Evolutionary conservation across 83 land plant genomes (phyloP).

Genomic region (Diphasiastrum complanatum): DNA sequence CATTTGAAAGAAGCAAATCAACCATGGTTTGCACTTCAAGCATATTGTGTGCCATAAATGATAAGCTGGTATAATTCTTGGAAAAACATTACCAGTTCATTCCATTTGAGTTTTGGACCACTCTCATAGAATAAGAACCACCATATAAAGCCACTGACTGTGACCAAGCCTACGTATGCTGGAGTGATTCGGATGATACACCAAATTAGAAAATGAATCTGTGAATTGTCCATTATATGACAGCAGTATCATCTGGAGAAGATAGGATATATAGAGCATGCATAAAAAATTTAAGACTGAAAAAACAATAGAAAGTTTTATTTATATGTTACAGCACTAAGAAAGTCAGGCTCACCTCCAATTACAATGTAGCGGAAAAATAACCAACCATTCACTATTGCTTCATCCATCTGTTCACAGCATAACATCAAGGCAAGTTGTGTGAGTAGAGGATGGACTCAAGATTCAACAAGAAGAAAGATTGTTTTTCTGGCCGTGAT

Average conservation of each 20-base stretch:
- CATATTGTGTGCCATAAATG: no score
- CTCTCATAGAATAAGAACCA: conserved; percentile 84
- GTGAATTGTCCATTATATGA: no score
- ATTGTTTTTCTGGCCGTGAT: no score
- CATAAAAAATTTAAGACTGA: not conserved
- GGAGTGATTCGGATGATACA: no score
- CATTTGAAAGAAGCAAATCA: not conserved
- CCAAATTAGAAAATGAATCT: no score
- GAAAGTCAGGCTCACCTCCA: conserved; percentile 52
- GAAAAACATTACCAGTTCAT: conserved; percentile 91
- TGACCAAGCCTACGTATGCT: conserved; percentile 99
- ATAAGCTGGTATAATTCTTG: no score
- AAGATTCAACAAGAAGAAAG: no score
- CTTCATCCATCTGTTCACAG: conserved; percentile 69
- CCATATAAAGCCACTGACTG: conserved; percentile 94
- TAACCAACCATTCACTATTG: conserved; percentile 98
- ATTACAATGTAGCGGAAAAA: conserved; percentile 94
- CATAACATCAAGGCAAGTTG: conserved; percentile 7
- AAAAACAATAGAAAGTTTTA: not conserved
- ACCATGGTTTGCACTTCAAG: not conserved
- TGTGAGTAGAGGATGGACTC: no score
- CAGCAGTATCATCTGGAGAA: no score
- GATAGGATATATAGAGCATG: no score
- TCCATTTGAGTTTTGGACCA: conserved; percentile 75
- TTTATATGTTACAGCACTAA: no score